A percentile compares a stretch with the other conserved stretches of the same genome.
These are phyloP conservation scores for Zygosaccharomyces kombuchaensis DNA, from an alignment of 805 yeast species.

Conservation along the genomic window DNA sequence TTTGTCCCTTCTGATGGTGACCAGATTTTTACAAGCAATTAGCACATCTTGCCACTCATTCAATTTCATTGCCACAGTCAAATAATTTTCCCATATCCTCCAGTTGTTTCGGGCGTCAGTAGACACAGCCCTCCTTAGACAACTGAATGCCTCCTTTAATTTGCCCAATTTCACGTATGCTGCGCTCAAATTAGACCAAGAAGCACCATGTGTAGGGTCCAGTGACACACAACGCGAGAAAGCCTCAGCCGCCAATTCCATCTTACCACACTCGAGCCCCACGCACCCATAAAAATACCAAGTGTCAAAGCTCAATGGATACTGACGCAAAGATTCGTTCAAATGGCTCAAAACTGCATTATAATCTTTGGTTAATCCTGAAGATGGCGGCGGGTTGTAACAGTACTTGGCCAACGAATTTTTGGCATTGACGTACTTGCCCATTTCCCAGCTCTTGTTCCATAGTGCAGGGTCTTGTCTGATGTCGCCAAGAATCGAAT, in stretches of 20 bases:
- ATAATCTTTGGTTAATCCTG: constrained; percentile 50
- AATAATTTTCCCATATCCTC: constrained; percentile 87
- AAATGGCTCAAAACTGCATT: constrained; percentile 58
- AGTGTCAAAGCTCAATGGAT: constrained; percentile 71
- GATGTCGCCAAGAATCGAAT: constrained; percentile 81
- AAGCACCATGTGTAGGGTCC: constrained; percentile 72
- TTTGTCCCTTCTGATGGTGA: constrained; percentile 51
- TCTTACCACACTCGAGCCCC: constrained; percentile 69
- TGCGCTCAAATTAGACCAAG: constrained; percentile 91
- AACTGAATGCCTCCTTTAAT: constrained; percentile 74
- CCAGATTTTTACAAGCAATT: constrained; percentile 61
- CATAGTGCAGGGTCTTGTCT: constrained; percentile 70
- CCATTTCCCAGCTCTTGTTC: constrained; percentile 84
- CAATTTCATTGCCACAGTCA: constrained; percentile 74
- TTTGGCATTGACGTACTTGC: constrained; percentile 80
- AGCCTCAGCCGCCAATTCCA: constrained; percentile 81
- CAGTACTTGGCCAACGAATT: constrained; percentile 71
- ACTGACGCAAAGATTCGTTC: constrained; percentile 66
- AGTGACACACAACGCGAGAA: constrained; percentile 85
- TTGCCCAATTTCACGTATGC: constrained; percentile 64
- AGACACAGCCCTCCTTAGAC: constrained; percentile 73
- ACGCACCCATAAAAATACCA: constrained; percentile 94
- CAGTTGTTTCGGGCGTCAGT: constrained; percentile 72
- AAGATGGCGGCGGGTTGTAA: constrained; percentile 56
- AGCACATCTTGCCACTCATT: constrained; percentile 88